Evolutionary conservation across 352 stramenopile genomes (phyloP).

Genomic region (Poterioochromonas sp.): DNA sequence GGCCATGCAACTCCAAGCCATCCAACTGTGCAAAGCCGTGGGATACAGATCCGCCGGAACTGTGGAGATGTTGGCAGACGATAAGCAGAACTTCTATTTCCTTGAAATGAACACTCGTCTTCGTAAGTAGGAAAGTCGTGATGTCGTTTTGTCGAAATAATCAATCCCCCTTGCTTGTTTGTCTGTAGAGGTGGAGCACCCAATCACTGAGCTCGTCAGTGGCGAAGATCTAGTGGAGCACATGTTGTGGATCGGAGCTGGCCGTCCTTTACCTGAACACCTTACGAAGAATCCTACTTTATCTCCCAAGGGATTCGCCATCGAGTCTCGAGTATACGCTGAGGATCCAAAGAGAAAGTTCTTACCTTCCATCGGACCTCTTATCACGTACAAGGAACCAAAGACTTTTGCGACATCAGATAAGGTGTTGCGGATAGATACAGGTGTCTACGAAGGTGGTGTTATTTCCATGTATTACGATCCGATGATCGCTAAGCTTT

Average conservation of each 20-base stretch:
- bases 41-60: slow-evolving; percentile 88
- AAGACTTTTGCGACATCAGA: slow-evolving; percentile 35
- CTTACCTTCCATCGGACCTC: slow-evolving; percentile 80
- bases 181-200: slow-evolving; percentile 77
- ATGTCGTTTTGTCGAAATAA: too few relatives aligned
- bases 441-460: slow-evolving; percentile 69
- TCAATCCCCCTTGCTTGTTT: background rate
- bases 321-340: slow-evolving; percentile 90
- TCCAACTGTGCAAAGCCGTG: slow-evolving; percentile 75
- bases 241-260: slow-evolving; percentile 85
- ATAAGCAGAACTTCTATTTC: slow-evolving; percentile 94
- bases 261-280: slow-evolving; percentile 67
- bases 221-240: slow-evolving; percentile 86
- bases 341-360: slow-evolving; percentile 89
- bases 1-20: slow-evolving; percentile 77
- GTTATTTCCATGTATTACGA: slow-evolving; percentile 90
- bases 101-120: slow-evolving; percentile 95
- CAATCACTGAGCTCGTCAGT: slow-evolving; percentile 85
- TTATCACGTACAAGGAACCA: slow-evolving; percentile 84
- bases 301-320: slow-evolving; percentile 52
- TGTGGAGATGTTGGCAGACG: slow-evolving; percentile 90
- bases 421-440: slow-evolving; percentile 32
- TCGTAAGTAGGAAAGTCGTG: slow-evolving; percentile 49
- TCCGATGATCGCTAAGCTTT: slow-evolving; percentile 89
- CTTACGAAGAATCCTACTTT: slow-evolving; percentile 47